phyloP scores from a whole-genome alignment of 768 basidiomycete species.

The Suillus sp. region DNA sequence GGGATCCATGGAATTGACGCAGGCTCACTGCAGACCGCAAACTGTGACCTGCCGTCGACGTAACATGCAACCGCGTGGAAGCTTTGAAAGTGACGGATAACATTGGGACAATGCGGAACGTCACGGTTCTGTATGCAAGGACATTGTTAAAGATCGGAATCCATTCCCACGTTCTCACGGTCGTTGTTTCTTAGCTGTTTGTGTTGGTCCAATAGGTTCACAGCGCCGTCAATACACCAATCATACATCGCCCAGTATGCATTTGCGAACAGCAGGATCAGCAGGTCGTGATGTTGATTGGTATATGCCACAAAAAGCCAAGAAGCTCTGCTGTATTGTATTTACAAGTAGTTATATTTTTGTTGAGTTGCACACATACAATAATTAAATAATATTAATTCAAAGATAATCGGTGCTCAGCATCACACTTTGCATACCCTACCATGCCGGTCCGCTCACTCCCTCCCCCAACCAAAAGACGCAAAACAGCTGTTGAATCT shows the following conservation, averaged over 20 bases:
- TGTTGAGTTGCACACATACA: background rate
- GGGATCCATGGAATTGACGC: slow-evolving; percentile 45
- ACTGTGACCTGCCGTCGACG: slow-evolving; percentile 13
- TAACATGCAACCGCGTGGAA: slow-evolving; percentile 15
- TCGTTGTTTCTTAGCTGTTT: background rate
- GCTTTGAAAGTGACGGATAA: slow-evolving; percentile 17
- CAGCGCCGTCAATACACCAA: background rate
- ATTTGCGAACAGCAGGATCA: background rate
- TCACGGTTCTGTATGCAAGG: background rate
- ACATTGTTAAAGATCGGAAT: background rate
- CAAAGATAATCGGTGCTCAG: background rate
- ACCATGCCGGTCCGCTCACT: slow-evolving; percentile 44
- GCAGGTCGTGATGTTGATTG: background rate
- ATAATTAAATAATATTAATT: background rate
- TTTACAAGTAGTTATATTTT: background rate
- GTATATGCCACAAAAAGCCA: background rate
- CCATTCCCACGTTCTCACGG: background rate
- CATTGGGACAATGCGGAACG: background rate
- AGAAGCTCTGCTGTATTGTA: background rate
- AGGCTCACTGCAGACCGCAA: slow-evolving; percentile 8
- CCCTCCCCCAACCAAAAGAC: slow-evolving; percentile 54
- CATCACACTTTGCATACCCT: background rate
- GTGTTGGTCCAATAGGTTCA: background rate
- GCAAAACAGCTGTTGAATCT: slow-evolving; percentile 38
- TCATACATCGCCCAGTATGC: background rate